Conservation (phyloP, 208 protist species). For the Naegleria lovaniensis region DNA sequence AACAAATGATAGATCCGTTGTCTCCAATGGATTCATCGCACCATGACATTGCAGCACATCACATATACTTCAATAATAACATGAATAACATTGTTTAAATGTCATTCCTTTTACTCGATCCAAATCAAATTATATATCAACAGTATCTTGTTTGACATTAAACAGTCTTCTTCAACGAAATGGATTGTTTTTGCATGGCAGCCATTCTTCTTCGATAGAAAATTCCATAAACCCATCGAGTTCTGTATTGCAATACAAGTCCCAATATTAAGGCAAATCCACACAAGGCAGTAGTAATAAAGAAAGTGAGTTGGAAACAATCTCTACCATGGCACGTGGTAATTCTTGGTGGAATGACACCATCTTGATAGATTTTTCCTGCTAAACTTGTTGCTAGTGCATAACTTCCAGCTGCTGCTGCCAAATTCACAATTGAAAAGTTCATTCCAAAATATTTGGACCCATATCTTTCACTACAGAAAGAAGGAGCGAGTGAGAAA, state of each 20-base stretch:
- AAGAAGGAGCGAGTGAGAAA: not conserved
- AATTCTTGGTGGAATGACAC: not conserved
- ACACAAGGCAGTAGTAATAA: not conserved
- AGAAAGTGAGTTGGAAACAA: not conserved
- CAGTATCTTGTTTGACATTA: too few relatives aligned
- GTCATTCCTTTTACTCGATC: too few relatives aligned
- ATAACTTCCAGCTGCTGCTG: not conserved
- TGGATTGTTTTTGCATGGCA: not conserved
- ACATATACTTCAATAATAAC: too few relatives aligned
- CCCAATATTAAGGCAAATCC: not conserved
- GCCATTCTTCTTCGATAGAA: not conserved
- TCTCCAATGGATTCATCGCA: too few relatives aligned
- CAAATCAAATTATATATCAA: too few relatives aligned
- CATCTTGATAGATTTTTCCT: not conserved
- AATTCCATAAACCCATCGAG: not conserved
- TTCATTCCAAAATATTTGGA: conserved; percentile 2
- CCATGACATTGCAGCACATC: too few relatives aligned
- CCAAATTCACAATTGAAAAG: not conserved
- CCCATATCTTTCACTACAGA: not conserved
- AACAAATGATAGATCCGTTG: too few relatives aligned
- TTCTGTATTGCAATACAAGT: not conserved
- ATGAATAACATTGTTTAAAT: too few relatives aligned
- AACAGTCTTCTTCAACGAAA: too few relatives aligned
- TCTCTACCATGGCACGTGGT: not conserved
- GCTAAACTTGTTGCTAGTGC: not conserved